Evolutionary conservation across 2,329 filamentous ascomycete species (phyloP).

Genomic region (Hypoxylon sp.): DNA sequence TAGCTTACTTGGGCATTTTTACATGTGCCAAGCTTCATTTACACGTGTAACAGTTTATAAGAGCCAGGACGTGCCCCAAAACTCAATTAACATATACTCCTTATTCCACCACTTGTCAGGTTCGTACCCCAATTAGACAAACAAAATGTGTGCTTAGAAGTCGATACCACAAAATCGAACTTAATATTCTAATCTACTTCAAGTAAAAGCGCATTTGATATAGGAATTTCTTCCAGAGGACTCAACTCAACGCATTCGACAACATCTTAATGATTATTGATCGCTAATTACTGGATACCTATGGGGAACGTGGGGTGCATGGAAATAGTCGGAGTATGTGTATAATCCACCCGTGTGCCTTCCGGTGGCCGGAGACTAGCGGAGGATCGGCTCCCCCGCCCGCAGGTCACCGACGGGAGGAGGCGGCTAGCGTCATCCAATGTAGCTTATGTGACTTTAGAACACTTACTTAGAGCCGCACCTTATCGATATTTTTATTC

Average conservation of each 20-base stretch:
- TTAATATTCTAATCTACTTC: background rate
- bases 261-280: slow-evolving; percentile 1
- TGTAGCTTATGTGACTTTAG: slow-evolving; percentile 4
- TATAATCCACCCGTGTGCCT: slow-evolving; percentile 9
- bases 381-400: slow-evolving; percentile 35
- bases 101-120: background rate
- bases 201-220: background rate
- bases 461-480: slow-evolving; percentile 15
- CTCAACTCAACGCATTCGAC: background rate
- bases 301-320: background rate
- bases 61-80: background rate
- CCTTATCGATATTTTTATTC: slow-evolving; percentile 21
- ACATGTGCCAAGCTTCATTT: background rate
- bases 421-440: background rate
- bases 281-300: background rate
- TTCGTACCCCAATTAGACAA: background rate
- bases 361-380: slow-evolving; percentile 38
- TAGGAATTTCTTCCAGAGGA: background rate
- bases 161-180: background rate
- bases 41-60: background rate
- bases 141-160: background rate
- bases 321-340: background rate
- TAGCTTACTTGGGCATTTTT: background rate
- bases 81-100: background rate
- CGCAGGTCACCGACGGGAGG: slow-evolving; percentile 50